Base-by-base conservation (phyloP, 2,329 filamentous ascomycete genomes). In the Microascus cirrosus region DNA sequence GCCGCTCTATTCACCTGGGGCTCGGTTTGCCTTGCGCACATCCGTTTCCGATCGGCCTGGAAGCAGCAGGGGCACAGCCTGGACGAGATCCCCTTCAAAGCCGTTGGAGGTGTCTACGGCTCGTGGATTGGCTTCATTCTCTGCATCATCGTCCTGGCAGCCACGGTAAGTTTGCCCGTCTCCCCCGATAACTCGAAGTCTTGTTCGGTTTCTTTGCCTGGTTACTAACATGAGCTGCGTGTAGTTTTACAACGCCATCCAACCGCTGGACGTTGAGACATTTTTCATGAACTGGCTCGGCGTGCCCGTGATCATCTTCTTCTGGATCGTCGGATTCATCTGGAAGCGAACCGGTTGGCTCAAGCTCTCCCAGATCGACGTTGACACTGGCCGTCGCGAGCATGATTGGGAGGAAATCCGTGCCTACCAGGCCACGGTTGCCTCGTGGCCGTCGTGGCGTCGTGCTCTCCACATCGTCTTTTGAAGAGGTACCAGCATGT, bases 281-380 rank as follows among this genome's bases (percentile, higher is more conserved):
- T 83, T 82, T 71, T 83, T 83, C 73, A 74, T 74, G 66, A 65
- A 72, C 3, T 80, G 77, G 62, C 77, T 83, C 15, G 79, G 78
- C 12, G 62, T 80, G 0, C 78, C 78, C 20, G 74, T 82, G 53
- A 76, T 82, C 48, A 61, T 81, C 5, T 56, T 71, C 60, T 84
- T 84, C 68, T 84, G 79, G 77, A 54, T 73, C 52, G 65, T 67
- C 53, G 82, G 84, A 7, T 87, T 79, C 66, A 15, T 81, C 61
- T 88, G 84, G 85, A 89, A 89, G 76, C 74, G 81, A 50, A 69
- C 74, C 25, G 78, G 79, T 20, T 87, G 82, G 81, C 73, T 85
- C 57, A 76, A 68, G 25, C 68, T 81, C 2, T 70, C 74, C 32
- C 71, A 87, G 62, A 87, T 89, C 59, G 85, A 89, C 63, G 77